Evolutionary conservation across 805 yeast genomes (phyloP).

Genomic region (Sugiyamaella lignohabitans): DNA sequence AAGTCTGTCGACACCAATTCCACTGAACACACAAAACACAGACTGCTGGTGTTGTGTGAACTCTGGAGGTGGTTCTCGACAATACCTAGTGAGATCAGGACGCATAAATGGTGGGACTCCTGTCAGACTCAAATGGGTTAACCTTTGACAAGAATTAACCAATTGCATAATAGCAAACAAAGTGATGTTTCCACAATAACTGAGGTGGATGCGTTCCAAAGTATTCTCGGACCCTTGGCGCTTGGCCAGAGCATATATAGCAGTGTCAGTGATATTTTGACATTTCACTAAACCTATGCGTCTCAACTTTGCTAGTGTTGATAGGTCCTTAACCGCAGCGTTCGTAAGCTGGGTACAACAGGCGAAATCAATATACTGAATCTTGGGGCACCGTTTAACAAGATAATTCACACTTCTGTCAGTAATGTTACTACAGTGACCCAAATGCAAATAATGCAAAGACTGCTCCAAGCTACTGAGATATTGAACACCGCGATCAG

Average conservation of each 20-base stretch:
- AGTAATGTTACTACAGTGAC: slow-evolving; percentile 87
- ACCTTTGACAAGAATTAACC: slow-evolving; percentile 71
- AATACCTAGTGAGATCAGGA: slow-evolving; percentile 74
- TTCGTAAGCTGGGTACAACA: slow-evolving; percentile 89
- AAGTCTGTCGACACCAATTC: slow-evolving; percentile 74
- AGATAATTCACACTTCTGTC: slow-evolving; percentile 77
- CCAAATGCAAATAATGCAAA: slow-evolving; percentile 84
- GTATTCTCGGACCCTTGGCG: slow-evolving; percentile 68
- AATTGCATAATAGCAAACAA: slow-evolving; percentile 70
- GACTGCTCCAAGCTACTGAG: slow-evolving; percentile 69
- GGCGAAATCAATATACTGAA: slow-evolving; percentile 90
- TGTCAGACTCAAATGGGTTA: slow-evolving; percentile 86
- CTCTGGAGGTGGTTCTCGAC: slow-evolving; percentile 89
- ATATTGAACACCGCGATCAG: slow-evolving; percentile 71
- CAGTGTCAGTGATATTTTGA: slow-evolving; percentile 77
- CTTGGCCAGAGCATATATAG: slow-evolving; percentile 57
- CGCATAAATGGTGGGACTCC: slow-evolving; percentile 88
- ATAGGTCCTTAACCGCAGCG: slow-evolving; percentile 66
- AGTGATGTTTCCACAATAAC: slow-evolving; percentile 79
- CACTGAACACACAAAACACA: slow-evolving; percentile 88
- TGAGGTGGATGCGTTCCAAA: slow-evolving; percentile 85
- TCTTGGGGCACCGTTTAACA: slow-evolving; percentile 70
- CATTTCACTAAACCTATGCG: slow-evolving; percentile 94
- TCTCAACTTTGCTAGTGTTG: slow-evolving; percentile 70
- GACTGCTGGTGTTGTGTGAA: slow-evolving; percentile 80